Evolutionary conservation across 169 alveolate species (phyloP).

Genomic region (Plasmodium inui): DNA sequence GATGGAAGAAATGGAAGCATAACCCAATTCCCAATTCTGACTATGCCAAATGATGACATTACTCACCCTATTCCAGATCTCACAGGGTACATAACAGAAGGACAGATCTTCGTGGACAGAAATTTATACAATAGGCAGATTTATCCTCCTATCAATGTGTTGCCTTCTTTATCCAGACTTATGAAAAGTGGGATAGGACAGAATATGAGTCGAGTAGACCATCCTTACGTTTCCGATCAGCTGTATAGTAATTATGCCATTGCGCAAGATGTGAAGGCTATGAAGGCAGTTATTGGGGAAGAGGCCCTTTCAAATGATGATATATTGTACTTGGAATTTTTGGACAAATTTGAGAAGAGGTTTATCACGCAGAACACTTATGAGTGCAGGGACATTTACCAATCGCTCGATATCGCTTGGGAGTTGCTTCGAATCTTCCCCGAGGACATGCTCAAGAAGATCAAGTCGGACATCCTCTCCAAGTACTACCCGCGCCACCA

Average conservation of each 20-base stretch:
- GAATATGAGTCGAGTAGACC: slow-evolving; percentile 99
- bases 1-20: slow-evolving; percentile 97
- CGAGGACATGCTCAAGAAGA: slow-evolving; percentile 98
- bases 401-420: slow-evolving; percentile 99
- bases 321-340: slow-evolving; percentile 96
- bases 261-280: slow-evolving; percentile 99
- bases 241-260: slow-evolving; percentile 99
- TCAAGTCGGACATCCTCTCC: slow-evolving; percentile 85
- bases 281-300: slow-evolving; percentile 99
- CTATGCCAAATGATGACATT: slow-evolving; percentile 99
- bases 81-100: slow-evolving; percentile 99
- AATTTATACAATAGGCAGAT: slow-evolving; percentile 97
- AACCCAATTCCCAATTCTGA: slow-evolving; percentile 99
- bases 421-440: slow-evolving; percentile 98
- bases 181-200: slow-evolving; percentile 99
- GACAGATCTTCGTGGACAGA: slow-evolving; percentile 99
- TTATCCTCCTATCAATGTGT: slow-evolving; percentile 96
- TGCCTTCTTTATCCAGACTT: slow-evolving; percentile 98
- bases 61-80: slow-evolving; percentile 99
- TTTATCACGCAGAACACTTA: slow-evolving; percentile 97
- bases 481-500: slow-evolving; percentile 85
- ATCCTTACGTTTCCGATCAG: slow-evolving; percentile 99
- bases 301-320: slow-evolving; percentile 99
- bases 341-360: slow-evolving; percentile 98
- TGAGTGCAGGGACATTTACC: slow-evolving; percentile 97